Evolutionary conservation across 306 rosid species (phyloP), one percentile per base, ranked within the genome.

Genomic region (Sesbania bispinosa): DNA sequence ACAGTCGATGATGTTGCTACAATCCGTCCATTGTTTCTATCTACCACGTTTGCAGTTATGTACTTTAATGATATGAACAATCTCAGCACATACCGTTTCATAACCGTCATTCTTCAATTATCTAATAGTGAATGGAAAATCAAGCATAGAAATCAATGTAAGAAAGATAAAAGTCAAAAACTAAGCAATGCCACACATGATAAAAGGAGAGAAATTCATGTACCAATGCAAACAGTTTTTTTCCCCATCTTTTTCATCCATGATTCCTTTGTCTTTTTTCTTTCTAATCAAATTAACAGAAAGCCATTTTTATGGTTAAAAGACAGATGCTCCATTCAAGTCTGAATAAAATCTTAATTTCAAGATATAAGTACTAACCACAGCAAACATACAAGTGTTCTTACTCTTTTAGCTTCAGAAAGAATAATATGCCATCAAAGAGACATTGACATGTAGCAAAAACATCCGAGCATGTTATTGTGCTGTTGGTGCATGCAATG

Each of bases 1-100:
- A 79, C 89, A 1, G 96, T 82, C 27, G 99, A 94, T 19, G 92
- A 82, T 24, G 91, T 77, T 64, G 75, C 91, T 15, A 94, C 93
- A 67, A 89, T 86, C 55, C 95, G 77, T 15, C 97, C 96, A 32
- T 83, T 86, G 79, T 85, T 94, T 78, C 99, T 78, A 62, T 91
- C 99, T 18, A 95, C 82, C 21, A 95, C 90, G 4, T 92, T 95
- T 36, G 97, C 96, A 5, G 96, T 91, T 10, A 91, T 82, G 87
- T 91, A 92, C 84, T 95, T 95, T 9, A 91, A 11, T 33, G 97
- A 95, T 54, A 89, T 79, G 90, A 95, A 95, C 76, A 95, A 39
- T 70, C 97, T 87, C 72, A 92, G 77, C 70, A 95, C 96, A 67
- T 89, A 91, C 10, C 84, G 88, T 87, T 91, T 95, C 65, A 69